phyloP scores from a whole-genome alignment of 2,329 filamentous ascomycete species.

The Escovopsis sp. region DNA sequence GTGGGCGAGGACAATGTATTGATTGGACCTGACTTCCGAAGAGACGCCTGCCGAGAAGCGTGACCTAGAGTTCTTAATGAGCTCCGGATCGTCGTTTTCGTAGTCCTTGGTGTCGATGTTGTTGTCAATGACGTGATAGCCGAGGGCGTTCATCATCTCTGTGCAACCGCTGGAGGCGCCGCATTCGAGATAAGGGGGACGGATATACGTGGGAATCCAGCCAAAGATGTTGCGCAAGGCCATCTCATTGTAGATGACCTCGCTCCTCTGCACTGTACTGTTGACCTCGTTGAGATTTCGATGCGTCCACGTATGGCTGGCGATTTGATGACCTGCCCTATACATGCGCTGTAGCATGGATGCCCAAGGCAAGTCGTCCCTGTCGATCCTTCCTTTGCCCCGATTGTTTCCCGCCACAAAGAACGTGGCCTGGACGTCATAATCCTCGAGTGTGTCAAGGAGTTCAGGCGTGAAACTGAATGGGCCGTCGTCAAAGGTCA shows the following conservation, averaged over 20 bases:
- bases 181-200: conserved; percentile 30
- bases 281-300: conserved; percentile 23
- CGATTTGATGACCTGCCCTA: conserved; percentile 28
- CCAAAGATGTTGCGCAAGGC: conserved; percentile 27
- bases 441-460: conserved; percentile 21
- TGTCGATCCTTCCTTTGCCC: conserved; percentile 26
- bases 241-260: conserved; percentile 31
- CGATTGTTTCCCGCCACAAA: conserved; percentile 28
- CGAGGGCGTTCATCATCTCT: conserved; percentile 21
- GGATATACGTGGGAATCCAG: conserved; percentile 27
- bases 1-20: conserved; percentile 37
- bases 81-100: conserved; percentile 31
- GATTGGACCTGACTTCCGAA: conserved; percentile 10
- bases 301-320: conserved; percentile 33
- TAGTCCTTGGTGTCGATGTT: conserved; percentile 48
- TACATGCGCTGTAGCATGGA: conserved; percentile 25
- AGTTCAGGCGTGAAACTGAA: conserved; percentile 25
- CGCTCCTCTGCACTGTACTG: conserved; percentile 17
- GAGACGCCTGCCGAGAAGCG: conserved; percentile 22
- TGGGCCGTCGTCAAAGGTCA: conserved; percentile 34
- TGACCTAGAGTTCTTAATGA: conserved; percentile 31
- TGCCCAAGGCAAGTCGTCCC: conserved; percentile 17
- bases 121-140: conserved; percentile 41
- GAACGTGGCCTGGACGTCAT: conserved; percentile 22
- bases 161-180: conserved; percentile 23